These are phyloP conservation scores for Fremontodendron californicum DNA, from an alignment of 345 rosid species.

Conservation along the genomic window DNA sequence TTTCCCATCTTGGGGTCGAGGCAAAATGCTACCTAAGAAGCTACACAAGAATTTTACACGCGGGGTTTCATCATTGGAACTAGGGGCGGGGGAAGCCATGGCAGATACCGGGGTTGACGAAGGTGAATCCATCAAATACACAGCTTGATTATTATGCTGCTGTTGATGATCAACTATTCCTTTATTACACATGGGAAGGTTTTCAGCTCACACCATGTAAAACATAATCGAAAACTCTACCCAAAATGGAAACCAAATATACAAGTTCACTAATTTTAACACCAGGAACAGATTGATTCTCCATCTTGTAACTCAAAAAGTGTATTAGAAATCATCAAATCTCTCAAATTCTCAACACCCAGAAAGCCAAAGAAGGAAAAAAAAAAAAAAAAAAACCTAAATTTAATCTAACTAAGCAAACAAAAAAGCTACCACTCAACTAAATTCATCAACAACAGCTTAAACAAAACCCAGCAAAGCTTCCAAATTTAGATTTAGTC, in stretches of 20 bases:
- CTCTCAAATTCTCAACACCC: neutral
- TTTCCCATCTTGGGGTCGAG: conserved; percentile 96
- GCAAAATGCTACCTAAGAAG: conserved; percentile 85
- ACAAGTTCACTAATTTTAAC: conserved; percentile 25
- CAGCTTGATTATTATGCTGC: conserved; percentile 20
- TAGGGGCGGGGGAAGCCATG: conserved; percentile 17
- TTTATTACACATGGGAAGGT: conserved; percentile 53
- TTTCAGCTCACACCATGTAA: conserved; percentile 24
- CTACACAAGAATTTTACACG: conserved; percentile 89
- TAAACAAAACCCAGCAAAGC: neutral
- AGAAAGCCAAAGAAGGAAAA: neutral
- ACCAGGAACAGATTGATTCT: conserved; percentile 23
- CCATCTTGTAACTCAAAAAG: conserved; percentile 21
- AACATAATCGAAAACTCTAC: conserved; percentile 20
- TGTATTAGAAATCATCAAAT: conserved; percentile 22
- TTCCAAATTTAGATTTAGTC: neutral
- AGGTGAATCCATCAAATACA: conserved; percentile 46
- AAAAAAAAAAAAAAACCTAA: neutral
- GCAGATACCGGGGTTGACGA: conserved; percentile 37
- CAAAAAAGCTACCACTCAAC: conserved; percentile 11
- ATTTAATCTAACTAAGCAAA: conserved; percentile 6
- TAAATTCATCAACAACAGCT: neutral
- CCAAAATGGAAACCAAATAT: conserved; percentile 23
- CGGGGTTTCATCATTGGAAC: conserved; percentile 60
- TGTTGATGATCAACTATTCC: conserved; percentile 26